Evolutionary conservation across 257 asterid genomes (phyloP), one percentile per base, ranked within the genome.

Genomic region (Agastache rugosa): DNA sequence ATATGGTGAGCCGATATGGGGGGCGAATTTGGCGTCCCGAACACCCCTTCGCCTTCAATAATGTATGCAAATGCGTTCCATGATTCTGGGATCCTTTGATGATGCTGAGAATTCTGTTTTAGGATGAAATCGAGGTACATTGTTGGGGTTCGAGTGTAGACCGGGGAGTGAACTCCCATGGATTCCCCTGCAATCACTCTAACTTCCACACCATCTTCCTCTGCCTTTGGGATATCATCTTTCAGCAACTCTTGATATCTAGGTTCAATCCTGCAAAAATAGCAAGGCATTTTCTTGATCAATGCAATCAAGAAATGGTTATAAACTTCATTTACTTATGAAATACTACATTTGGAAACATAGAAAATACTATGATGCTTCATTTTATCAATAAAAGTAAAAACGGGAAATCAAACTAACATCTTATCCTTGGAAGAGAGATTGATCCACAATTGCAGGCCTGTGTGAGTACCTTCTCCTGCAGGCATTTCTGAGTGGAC

Each of bases 401-500:
- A 11, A 19, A 37, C 11, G 37, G 6, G 19, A 11, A 39, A 14
- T 16, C 14, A 69, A 58, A 27, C 91, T 86, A 75, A 94, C 99
- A 94, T 90, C 90, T 92, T 92, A 75, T 94, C 96, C 83, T 81
- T 84, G 84, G 99, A 87, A 51, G 97, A 72, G 59, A 94, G 99
- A 84, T 94, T 94, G 79, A 94, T 87, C 99, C 97, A 92, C 20
- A 94, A 82, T 69, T 92, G 97, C 78, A 94, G 79, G 27, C 97
- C 99, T 12, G 71, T 82, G 60, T 89, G 86, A 63, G 86, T 69
- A 29, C 95, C 97, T 72, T 80, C 96, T 23, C 90, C 99, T 17
- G 85, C 92, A 4, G 99, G 99, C 97, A 94, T 94, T 87, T 94
- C 99, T 2, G 99, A 90, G 84, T 94, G 99, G 74, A 94, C 85